Conservation (phyloP, 2,329 filamentous ascomycete species). For the Mycosphaerella sp. region DNA sequence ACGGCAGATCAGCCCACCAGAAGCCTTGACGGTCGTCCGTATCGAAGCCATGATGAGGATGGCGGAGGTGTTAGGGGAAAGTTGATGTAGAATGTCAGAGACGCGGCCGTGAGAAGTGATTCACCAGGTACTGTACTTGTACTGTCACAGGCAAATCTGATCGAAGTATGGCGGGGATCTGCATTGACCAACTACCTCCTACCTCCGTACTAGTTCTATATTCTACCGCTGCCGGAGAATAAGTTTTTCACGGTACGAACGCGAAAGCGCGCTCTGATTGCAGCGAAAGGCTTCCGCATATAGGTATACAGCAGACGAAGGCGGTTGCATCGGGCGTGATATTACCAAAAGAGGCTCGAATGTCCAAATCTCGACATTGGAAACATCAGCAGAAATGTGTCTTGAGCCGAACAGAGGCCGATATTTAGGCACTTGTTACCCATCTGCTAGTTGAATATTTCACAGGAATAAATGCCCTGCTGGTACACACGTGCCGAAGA, state of each 20-base stretch:
- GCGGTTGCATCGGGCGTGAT: not conserved
- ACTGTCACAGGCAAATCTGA: not conserved
- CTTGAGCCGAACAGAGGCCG: not conserved
- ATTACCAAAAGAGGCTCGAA: not conserved
- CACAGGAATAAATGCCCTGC: no score
- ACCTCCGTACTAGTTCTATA: no score
- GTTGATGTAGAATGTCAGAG: not conserved
- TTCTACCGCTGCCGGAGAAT: no score
- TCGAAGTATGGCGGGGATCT: no score
- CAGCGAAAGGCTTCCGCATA: not conserved
- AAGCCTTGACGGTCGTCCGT: constrained; percentile 36
- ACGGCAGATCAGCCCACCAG: constrained; percentile 34
- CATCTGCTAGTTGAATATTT: no score
- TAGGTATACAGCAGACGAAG: not conserved
- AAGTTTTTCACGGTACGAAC: no score
- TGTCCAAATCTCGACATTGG: not conserved
- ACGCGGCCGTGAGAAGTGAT: not conserved
- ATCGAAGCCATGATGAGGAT: constrained; percentile 37
- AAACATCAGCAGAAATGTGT: not conserved
- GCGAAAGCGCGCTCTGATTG: no score
- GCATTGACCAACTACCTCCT: no score
- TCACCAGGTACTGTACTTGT: no score
- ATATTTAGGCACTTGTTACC: no score
- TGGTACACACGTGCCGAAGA: no score
- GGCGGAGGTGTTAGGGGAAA: not conserved